A percentile compares a stretch with the other conserved stretches of the same genome.
phyloP scores from a whole-genome alignment of 148 eudicot genomes.

The Suaeda aralocaspica region DNA sequence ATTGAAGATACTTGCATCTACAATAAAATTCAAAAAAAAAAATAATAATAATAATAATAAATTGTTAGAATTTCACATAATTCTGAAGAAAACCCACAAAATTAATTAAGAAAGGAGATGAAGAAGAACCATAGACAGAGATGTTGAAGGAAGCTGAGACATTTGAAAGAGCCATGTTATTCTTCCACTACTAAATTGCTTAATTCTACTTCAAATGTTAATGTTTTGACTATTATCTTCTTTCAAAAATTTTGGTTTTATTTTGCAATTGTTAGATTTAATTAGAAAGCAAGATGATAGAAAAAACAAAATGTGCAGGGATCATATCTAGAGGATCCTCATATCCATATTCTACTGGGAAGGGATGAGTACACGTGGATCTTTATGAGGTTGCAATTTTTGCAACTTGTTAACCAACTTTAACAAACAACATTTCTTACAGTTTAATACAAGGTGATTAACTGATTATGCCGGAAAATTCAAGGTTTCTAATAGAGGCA shows the following conservation, averaged over 20 bases:
- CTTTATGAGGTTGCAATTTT: no score
- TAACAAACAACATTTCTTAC: no score
- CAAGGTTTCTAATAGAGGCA: no score
- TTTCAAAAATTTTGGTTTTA: background rate
- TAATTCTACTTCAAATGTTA: background rate
- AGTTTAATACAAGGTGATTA: no score
- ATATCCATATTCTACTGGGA: background rate
- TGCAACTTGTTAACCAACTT: no score
- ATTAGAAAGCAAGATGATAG: background rate
- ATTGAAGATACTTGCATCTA: conserved; percentile 31
- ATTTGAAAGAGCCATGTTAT: conserved; percentile 49
- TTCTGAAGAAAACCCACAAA: background rate
- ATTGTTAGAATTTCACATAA: background rate
- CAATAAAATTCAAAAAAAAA: conserved; percentile 2
- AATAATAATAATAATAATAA: background rate
- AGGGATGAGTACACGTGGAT: background rate
- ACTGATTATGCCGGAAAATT: no score
- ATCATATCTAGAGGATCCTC: no score
- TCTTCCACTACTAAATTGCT: background rate
- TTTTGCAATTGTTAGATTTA: background rate
- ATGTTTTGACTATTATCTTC: conserved; percentile 18
- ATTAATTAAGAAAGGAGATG: background rate
- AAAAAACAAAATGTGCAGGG: background rate
- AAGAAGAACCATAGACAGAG: conserved; percentile 22
- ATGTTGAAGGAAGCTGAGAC: conserved; percentile 48